A percentile compares a stretch with the other conserved stretches of the same genome.
phyloP scores from a whole-genome alignment of 1,139 yeast genomes.

The Suhomyces bokatorum region DNA sequence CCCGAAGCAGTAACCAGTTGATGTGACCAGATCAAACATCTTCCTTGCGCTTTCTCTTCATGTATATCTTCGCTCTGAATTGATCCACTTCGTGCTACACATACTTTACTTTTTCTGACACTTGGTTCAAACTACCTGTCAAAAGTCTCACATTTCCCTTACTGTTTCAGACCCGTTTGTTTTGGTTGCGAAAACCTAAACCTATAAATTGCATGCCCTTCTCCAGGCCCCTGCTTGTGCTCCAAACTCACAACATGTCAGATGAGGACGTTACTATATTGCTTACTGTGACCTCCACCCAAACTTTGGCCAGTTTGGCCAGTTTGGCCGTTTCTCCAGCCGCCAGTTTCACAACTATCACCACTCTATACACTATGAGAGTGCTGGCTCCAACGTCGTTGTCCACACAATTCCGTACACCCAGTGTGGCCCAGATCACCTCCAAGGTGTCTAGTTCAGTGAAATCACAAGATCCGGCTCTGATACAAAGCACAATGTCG shows the following conservation, averaged over 20 bases:
- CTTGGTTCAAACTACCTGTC: too few relatives aligned
- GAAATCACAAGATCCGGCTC: neutral
- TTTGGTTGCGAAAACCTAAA: conserved; percentile 6
- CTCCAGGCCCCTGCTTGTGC: too few relatives aligned
- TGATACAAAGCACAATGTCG: neutral
- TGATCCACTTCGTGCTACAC: too few relatives aligned
- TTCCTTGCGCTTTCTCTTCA: too few relatives aligned
- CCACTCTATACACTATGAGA: conserved; percentile 3
- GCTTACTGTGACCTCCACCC: conserved; percentile 23
- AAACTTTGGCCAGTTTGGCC: conserved; percentile 14
- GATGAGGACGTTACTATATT: conserved; percentile 10
- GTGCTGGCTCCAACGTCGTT: neutral
- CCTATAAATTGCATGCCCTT: neutral
- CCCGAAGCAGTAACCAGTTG: too few relatives aligned
- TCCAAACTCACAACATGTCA: conserved; percentile 1
- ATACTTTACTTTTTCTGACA: too few relatives aligned
- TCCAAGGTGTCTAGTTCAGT: neutral
- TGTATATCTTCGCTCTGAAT: too few relatives aligned
- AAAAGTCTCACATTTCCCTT: neutral
- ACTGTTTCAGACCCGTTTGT: conserved; percentile 1
- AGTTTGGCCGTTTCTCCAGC: conserved; percentile 1
- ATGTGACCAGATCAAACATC: too few relatives aligned
- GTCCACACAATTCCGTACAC: neutral
- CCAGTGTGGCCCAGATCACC: neutral
- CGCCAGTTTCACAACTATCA: conserved; percentile 1